phyloP scores from a whole-genome alignment of 2,329 filamentous ascomycete genomes.

The Ceratocystis variospora region DNA sequence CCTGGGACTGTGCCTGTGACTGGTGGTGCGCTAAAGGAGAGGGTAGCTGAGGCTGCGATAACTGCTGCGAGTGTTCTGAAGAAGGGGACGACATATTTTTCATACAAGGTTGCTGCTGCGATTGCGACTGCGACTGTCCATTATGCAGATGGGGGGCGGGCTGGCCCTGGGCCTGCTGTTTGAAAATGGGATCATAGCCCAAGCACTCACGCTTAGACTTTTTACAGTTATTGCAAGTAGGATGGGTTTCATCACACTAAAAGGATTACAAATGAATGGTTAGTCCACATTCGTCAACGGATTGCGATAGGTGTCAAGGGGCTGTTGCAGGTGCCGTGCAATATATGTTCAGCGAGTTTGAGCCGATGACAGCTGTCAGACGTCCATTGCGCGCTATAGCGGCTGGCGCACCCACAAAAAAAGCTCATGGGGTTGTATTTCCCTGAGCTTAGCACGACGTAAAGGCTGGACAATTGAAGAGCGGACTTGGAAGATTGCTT shows the following conservation, averaged over 20 bases:
- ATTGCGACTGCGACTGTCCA: constrained; percentile 9
- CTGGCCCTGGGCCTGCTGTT: constrained; percentile 42
- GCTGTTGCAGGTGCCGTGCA: constrained; percentile 12
- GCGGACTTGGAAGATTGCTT: not conserved
- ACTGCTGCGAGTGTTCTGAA: constrained; percentile 9
- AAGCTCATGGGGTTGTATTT: not conserved
- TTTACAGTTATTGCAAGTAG: constrained; percentile 77
- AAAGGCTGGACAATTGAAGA: not conserved
- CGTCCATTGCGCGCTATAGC: not conserved
- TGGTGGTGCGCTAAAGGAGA: not conserved
- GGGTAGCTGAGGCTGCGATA: constrained; percentile 8
- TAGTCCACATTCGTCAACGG: constrained; percentile 19
- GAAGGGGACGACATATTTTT: constrained; percentile 7
- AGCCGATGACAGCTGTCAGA: constrained; percentile 10
- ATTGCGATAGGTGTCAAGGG: not conserved
- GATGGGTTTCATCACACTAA: constrained; percentile 92
- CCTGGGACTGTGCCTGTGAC: not conserved
- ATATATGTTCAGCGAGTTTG: not conserved
- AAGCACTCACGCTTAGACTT: constrained; percentile 80
- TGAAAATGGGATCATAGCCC: constrained; percentile 80
- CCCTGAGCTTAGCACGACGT: not conserved
- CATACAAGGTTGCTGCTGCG: constrained; percentile 8
- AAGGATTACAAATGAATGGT: constrained; percentile 21
- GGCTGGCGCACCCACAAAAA: not conserved
- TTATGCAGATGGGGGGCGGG: constrained; percentile 14